Base-by-base conservation (phyloP, 2,329 filamentous ascomycete species). In the Hypoxylon sp. region DNA sequence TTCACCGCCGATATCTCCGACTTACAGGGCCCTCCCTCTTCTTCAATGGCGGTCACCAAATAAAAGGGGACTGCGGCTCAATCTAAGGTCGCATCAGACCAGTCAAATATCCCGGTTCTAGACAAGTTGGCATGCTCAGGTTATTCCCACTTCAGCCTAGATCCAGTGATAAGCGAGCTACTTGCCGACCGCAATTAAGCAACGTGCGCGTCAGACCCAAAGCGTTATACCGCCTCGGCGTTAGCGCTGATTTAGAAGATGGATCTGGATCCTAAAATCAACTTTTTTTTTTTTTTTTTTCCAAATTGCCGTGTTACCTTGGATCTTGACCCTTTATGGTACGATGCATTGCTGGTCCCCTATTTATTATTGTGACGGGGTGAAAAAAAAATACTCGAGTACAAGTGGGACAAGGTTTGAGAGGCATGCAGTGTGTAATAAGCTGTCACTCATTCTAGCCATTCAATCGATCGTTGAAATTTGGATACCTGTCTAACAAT, bases 1-100 rank as follows among this genome's bases (percentile, higher is more conserved):
- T 23, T 26, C 42, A 38, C n/a, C 13, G 11, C 54, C 50, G 54
- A 54, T 55, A 55, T 49, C 50, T 54, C 55, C 55, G 55, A 55
- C n/a, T 16, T 42, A 27, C 31, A 21, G 21, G 20, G 27, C 8
- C 13, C n/a, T 5, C 38, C 16, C 19, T 17, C 7, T 31, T 43
- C 32, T 21, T 38, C 27, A 7, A 34, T 27, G 9, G 16, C 16
- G 19, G 31, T 26, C 40, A 29, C 21, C 9, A 7, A 25, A 15
- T 32, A 42, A 49, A 29, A 4, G n/a, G 7, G 29, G 16, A 37
- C 34, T 55, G 55, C 47, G 55, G 55, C 55, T 58, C 51, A 58
- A 53, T 21, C 50, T 25, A 52, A 40, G 27, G 51, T 58, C 41
- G 44, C 15, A 55, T 50, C 38, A 42, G 16, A 31, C 19, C 31